Evolutionary conservation across 2,329 filamentous ascomycete species (phyloP).

Genomic region (Ceratocystis colombiana): DNA sequence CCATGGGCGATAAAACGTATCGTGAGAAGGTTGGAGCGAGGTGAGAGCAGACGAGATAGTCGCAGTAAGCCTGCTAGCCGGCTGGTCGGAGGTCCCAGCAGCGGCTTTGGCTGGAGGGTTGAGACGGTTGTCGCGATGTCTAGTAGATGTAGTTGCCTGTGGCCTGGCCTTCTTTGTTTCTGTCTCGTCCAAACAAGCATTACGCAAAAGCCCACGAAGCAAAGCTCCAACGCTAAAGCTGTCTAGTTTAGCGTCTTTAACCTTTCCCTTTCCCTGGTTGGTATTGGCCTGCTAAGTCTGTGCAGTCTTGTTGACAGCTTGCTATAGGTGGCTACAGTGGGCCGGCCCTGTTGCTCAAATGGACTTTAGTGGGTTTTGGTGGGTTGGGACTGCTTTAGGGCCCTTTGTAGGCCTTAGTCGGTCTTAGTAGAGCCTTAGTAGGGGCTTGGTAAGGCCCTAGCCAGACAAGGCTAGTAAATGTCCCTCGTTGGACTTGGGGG

Average conservation of each 20-base stretch:
- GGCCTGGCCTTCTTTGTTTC: background rate
- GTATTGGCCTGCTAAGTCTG: background rate
- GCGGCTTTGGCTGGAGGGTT: too few relatives aligned
- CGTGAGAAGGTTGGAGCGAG: background rate
- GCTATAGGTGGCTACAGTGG: background rate
- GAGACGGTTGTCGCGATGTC: too few relatives aligned
- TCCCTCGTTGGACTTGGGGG: background rate
- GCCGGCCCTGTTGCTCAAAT: background rate
- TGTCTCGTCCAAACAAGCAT: conserved; percentile 1
- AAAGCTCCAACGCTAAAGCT: too few relatives aligned
- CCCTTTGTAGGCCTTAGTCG: background rate
- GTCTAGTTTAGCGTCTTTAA: too few relatives aligned
- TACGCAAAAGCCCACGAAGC: too few relatives aligned
- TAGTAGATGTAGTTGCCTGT: too few relatives aligned
- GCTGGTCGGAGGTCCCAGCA: too few relatives aligned
- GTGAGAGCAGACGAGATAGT: too few relatives aligned
- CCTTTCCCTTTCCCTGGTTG: background rate
- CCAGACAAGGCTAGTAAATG: background rate
- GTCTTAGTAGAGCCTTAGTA: background rate
- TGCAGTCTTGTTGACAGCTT: background rate
- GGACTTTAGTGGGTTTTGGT: background rate
- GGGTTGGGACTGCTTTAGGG: background rate
- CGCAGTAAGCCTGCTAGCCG: too few relatives aligned
- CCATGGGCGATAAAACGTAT: background rate
- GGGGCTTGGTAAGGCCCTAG: background rate